Evolutionary conservation across 768 basidiomycete species (phyloP), one percentile per base, ranked within the genome.

Genomic region (Suillus subluteus): DNA sequence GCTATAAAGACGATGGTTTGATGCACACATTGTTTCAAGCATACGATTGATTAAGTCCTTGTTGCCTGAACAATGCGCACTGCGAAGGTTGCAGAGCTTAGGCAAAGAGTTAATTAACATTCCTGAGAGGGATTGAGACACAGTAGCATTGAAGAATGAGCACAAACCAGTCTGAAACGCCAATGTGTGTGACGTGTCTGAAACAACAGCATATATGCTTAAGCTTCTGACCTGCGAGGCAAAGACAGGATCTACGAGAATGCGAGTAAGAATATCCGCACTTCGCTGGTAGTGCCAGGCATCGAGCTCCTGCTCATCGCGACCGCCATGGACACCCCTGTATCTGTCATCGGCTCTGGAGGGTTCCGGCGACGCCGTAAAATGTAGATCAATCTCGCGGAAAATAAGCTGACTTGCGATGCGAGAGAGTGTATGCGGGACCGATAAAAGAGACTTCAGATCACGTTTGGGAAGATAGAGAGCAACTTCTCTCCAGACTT

Each of bases 401-500:
- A 91, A 91, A 21, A 59, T 12, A 91, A 80, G 1, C 89, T 76
- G 88, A 67, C 87, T 86, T 4, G 91, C 89, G 58, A 91, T 86
- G 46, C 87, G 85, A 2, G 90, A 91, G 43, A 91, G 79, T 21
- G 82, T 82, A 68, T 91, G 88, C 0, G 90, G 89, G 4, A 92
- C 83, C 62, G 85, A 83, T 1, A 91, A 79, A 0, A 91, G 78
- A 1, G 87, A 83, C 71, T 86, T 88, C 62, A 91, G 84, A 73
- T 92, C 91, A 12, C 83, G 83, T 23, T 85, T 82, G 0, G 89
- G 87, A 6, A 92, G 82, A 70, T 82, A 87, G 6, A 82, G 76
- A 0, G 86, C 89, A 46, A 92, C 87, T 72, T 91, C 86, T 43
- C 87, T 81, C 91, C 91, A 92, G 62, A 91, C 86, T 76, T 92